These are phyloP conservation scores for Leonotis leonurus DNA, from an alignment of 257 asterid genomes.

Conservation along the genomic window DNA sequence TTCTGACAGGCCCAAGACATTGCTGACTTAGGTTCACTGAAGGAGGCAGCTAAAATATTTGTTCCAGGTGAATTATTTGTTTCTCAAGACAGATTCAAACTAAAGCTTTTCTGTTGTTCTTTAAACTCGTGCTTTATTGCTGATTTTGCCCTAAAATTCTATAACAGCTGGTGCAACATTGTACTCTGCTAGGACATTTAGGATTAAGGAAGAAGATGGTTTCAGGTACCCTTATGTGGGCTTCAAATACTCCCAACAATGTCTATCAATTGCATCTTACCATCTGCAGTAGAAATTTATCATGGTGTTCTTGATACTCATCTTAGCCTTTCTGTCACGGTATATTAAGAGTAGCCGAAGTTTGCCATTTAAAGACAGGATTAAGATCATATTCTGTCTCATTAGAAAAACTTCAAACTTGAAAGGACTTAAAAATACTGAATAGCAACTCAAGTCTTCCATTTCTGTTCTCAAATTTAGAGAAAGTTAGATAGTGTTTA, in stretches of 20 bases:
- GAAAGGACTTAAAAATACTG: background rate
- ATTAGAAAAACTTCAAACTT: background rate
- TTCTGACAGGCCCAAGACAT: conserved; percentile 77
- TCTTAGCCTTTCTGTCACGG: no score
- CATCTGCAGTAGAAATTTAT: background rate
- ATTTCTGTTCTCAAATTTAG: background rate
- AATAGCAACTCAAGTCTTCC: background rate
- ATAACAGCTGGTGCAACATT: conserved; percentile 60
- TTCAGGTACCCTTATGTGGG: conserved; percentile 40
- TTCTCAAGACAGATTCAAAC: conserved; percentile 11
- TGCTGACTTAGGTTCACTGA: conserved; percentile 77
- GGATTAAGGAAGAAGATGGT: conserved; percentile 85
- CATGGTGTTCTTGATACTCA: background rate
- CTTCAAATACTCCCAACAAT: background rate
- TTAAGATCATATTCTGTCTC: background rate
- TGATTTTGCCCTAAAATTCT: background rate
- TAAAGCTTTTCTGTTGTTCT: background rate
- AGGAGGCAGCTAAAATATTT: conserved; percentile 79
- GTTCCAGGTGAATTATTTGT: conserved; percentile 60
- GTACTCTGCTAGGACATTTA: conserved; percentile 69
- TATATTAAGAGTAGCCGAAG: no score
- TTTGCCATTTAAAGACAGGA: no score
- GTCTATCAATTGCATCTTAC: background rate
- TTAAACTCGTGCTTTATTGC: background rate
- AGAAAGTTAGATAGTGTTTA: background rate